These are phyloP conservation scores for Panellus pusillus DNA, from an alignment of 768 basidiomycete species.

Conservation along the genomic window DNA sequence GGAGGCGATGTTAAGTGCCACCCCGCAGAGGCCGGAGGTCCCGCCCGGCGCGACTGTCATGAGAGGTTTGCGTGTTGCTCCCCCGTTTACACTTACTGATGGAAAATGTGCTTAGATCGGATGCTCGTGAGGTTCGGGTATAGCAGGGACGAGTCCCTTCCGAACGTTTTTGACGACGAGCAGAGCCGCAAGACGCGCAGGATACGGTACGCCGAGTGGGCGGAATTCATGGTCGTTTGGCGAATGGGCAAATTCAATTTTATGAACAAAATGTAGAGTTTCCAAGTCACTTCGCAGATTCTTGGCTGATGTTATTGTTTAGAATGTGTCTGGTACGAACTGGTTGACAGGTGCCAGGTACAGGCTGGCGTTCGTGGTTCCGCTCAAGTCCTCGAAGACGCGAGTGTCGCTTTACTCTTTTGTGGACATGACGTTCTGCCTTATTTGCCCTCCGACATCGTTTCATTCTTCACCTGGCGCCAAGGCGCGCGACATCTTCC, in stretches of 20 bases:
- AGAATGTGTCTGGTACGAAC: slow-evolving; percentile 69
- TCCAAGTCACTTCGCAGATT: neutral
- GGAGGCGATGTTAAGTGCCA: slow-evolving; percentile 45
- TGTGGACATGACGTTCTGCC: slow-evolving; percentile 79
- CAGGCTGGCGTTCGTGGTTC: slow-evolving; percentile 70
- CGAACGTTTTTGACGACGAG: slow-evolving; percentile 61
- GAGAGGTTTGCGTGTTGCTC: slow-evolving; percentile 55
- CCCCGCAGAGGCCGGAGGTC: slow-evolving; percentile 22
- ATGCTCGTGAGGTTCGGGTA: slow-evolving; percentile 83
- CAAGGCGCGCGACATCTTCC: slow-evolving; percentile 50
- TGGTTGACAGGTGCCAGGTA: slow-evolving; percentile 71
- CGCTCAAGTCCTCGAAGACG: slow-evolving; percentile 62
- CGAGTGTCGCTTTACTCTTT: slow-evolving; percentile 85
- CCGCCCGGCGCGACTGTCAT: slow-evolving; percentile 60
- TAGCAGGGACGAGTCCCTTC: slow-evolving; percentile 52
- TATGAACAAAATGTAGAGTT: slow-evolving; percentile 78
- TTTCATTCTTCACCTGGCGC: slow-evolving; percentile 34
- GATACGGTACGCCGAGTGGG: slow-evolving; percentile 65
- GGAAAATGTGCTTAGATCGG: slow-evolving; percentile 58
- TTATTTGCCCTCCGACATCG: slow-evolving; percentile 62
- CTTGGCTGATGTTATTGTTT: slow-evolving; percentile 11
- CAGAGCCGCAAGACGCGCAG: slow-evolving; percentile 64
- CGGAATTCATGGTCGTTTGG: slow-evolving; percentile 88
- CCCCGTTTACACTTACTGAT: slow-evolving; percentile 6
- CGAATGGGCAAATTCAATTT: slow-evolving; percentile 75